Conservation (phyloP, 768 basidiomycete species). For the Russula brevipes region DNA sequence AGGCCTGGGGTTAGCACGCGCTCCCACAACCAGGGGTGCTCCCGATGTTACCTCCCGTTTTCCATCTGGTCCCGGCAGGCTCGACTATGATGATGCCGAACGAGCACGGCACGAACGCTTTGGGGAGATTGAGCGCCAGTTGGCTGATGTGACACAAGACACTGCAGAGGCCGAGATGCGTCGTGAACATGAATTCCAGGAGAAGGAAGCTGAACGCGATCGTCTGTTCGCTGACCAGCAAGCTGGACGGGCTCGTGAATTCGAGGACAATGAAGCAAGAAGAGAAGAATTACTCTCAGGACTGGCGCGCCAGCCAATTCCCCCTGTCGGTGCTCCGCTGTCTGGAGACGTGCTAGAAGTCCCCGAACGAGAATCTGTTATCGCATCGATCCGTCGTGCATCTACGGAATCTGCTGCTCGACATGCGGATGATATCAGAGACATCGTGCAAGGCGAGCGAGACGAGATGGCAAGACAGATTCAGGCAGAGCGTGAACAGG, state of each 20-base stretch:
- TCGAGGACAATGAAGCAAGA: conserved; percentile 52
- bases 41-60: conserved; percentile 5
- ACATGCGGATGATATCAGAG: conserved; percentile 53
- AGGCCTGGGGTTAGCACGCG: background rate
- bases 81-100: conserved; percentile 42
- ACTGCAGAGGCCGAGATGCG: conserved; percentile 57
- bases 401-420: conserved; percentile 51
- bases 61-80: conserved; percentile 30
- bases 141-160: conserved; percentile 44
- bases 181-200: conserved; percentile 60
- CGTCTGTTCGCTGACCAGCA: conserved; percentile 53
- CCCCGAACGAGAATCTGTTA: conserved; percentile 31
- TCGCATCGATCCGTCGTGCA: conserved; percentile 39
- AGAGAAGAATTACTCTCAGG: conserved; percentile 43
- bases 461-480: conserved; percentile 21
- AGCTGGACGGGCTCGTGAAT: conserved; percentile 56
- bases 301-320: conserved; percentile 23
- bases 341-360: conserved; percentile 22
- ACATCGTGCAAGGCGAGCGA: conserved; percentile 30
- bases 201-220: conserved; percentile 60
- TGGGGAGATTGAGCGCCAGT: conserved; percentile 47
- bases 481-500: conserved; percentile 23
- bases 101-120: conserved; percentile 49
- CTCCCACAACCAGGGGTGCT: conserved; percentile 1
- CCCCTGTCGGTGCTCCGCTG: background rate